Evolutionary conservation across 1,139 yeast species (phyloP).

Genomic region (Lodderomyces orthopsilosis): DNA sequence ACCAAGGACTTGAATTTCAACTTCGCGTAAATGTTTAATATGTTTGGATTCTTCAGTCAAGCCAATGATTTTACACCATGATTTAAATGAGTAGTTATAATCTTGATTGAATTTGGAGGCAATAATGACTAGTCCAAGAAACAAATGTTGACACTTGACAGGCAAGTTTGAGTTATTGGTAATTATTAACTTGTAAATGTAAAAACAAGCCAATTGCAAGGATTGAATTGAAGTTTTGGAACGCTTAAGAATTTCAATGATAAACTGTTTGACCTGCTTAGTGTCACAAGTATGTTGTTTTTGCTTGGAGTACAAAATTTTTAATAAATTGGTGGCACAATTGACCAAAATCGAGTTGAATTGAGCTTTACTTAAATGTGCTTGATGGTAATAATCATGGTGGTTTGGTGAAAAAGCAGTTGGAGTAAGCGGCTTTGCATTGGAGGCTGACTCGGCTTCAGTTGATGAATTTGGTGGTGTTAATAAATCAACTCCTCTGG

Average conservation of each 20-base stretch:
- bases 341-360: conserved; percentile 42
- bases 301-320: conserved; percentile 28
- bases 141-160: conserved; percentile 57
- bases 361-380: conserved; percentile 39
- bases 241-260: conserved; percentile 64
- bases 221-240: conserved; percentile 66
- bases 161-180: conserved; percentile 6
- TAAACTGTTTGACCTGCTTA: conserved; percentile 33
- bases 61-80: conserved; percentile 81
- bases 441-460: conserved; percentile 1
- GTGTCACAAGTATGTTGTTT: neutral
- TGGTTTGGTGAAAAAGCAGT: conserved; percentile 31
- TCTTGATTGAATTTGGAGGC: conserved; percentile 76
- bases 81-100: conserved; percentile 61
- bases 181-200: conserved; percentile 48
- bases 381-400: conserved; percentile 35
- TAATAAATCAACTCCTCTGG: neutral
- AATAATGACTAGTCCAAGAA: conserved; percentile 63
- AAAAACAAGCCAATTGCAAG: conserved; percentile 65
- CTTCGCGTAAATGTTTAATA: conserved; percentile 43
- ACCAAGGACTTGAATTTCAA: conserved; percentile 56
- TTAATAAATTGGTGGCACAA: conserved; percentile 36
- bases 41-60: conserved; percentile 28
- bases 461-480: conserved; percentile 3
- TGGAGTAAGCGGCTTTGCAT: conserved; percentile 2